phyloP scores from a whole-genome alignment of 2,329 filamentous ascomycete genomes.

The Biscogniauxia sp. region DNA sequence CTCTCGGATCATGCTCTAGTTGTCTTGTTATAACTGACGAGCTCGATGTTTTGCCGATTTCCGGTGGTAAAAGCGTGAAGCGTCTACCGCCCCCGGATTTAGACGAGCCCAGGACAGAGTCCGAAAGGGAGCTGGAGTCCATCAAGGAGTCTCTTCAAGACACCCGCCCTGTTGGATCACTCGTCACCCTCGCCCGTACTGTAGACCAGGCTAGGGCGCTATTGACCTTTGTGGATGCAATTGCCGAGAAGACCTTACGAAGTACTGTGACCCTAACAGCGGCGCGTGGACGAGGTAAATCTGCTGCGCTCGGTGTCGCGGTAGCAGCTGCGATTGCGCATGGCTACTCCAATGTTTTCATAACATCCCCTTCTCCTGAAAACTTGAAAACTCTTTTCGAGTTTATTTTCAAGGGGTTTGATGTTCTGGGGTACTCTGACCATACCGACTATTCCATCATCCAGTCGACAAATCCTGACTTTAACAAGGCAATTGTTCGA shows the following conservation, averaged over 20 bases:
- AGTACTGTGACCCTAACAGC: constrained; percentile 94
- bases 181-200: constrained; percentile 83
- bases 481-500: constrained; percentile 97
- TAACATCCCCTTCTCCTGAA: constrained; percentile 95
- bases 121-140: constrained; percentile 73
- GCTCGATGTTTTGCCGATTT: constrained; percentile 94
- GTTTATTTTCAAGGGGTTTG: constrained; percentile 97
- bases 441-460: constrained; percentile 98
- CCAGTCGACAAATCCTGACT: constrained; percentile 95
- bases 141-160: constrained; percentile 88
- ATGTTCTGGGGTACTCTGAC: constrained; percentile 88
- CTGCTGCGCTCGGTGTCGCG: constrained; percentile 89
- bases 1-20: constrained; percentile 88
- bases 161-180: constrained; percentile 78
- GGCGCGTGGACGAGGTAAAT: constrained; percentile 93
- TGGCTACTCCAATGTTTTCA: constrained; percentile 99
- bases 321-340: constrained; percentile 92
- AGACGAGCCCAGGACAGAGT: constrained; percentile 69
- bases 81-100: constrained; percentile 73
- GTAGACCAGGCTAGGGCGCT: constrained; percentile 95
- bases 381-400: constrained; percentile 98
- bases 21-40: constrained; percentile 98
- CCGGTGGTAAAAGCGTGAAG: constrained; percentile 86
- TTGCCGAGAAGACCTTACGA: constrained; percentile 90
- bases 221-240: constrained; percentile 94